Conservation (phyloP, 2,329 filamentous ascomycete genomes). For the Huntiella decipiens region DNA sequence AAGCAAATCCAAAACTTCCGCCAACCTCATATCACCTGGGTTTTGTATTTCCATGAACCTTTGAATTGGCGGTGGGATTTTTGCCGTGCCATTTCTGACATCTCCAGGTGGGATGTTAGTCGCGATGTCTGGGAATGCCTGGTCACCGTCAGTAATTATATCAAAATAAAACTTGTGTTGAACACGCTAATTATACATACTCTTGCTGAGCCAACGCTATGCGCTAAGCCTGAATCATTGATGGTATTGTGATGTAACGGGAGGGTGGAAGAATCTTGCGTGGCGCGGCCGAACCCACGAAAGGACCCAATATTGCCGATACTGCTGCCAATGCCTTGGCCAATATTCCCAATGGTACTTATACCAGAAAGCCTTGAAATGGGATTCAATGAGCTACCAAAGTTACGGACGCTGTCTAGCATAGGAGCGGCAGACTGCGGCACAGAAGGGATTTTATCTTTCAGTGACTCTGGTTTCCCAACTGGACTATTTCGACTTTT, state of each 20-base stretch:
- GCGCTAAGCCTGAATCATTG: conserved; percentile 16
- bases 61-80: conserved; percentile 47
- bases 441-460: conserved; percentile 16
- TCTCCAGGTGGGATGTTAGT: background rate
- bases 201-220: conserved; percentile 37
- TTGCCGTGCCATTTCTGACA: conserved; percentile 14
- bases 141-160: background rate
- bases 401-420: conserved; percentile 63
- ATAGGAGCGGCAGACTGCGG: conserved; percentile 34
- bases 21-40: conserved; percentile 48
- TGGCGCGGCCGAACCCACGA: conserved; percentile 47
- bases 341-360: background rate
- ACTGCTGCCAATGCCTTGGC: background rate
- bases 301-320: conserved; percentile 42
- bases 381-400: conserved; percentile 60
- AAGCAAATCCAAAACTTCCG: conserved; percentile 54
- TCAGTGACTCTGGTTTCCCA: conserved; percentile 51
- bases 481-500: conserved; percentile 17
- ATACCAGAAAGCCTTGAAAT: conserved; percentile 52
- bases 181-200: conserved; percentile 33
- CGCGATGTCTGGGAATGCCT: background rate
- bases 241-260: conserved; percentile 21
- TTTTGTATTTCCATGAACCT: conserved; percentile 56
- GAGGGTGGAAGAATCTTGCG: background rate
- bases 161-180: conserved; percentile 30